Conservation (phyloP, 2,329 filamentous ascomycete genomes). For the Elsinoe necatrix region DNA sequence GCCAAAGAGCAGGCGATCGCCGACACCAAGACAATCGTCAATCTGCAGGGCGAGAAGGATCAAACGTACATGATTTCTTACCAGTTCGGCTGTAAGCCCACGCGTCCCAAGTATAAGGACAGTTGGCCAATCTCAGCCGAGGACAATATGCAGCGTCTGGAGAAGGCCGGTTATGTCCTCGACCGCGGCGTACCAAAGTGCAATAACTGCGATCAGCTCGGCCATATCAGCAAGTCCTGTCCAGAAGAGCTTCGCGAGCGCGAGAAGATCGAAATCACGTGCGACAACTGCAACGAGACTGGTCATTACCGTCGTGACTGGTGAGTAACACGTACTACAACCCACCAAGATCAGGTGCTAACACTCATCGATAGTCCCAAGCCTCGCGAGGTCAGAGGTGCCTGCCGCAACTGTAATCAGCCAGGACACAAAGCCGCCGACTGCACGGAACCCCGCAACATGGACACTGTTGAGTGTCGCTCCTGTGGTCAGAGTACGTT, state of each 20-base stretch:
- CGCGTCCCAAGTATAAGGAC: conserved; percentile 37
- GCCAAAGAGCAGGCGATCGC: conserved; percentile 49
- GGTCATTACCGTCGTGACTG: conserved; percentile 32
- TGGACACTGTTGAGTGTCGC: conserved; percentile 27
- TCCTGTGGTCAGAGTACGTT: conserved; percentile 31
- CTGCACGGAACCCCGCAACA: conserved; percentile 34
- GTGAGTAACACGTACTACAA: not conserved
- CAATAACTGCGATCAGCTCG: conserved; percentile 43
- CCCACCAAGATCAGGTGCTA: not conserved
- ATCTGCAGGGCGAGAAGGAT: conserved; percentile 56
- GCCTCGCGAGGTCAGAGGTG: conserved; percentile 30
- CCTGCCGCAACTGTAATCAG: conserved; percentile 16
- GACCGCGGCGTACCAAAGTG: conserved; percentile 46
- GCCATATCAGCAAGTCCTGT: conserved; percentile 42
- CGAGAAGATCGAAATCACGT: conserved; percentile 40
- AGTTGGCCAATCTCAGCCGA: conserved; percentile 43
- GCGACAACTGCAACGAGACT: conserved; percentile 40
- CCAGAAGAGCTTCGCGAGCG: conserved; percentile 36
- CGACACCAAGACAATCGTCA: conserved; percentile 59
- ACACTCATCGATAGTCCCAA: conserved; percentile 33
- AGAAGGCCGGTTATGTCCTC: conserved; percentile 43
- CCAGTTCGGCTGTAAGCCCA: conserved; percentile 40
- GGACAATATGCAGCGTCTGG: conserved; percentile 45
- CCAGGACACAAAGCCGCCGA: conserved; percentile 30
- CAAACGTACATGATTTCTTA: conserved; percentile 45